Evolutionary conservation across 192 early-diverging fungal species (phyloP), one percentile per base, ranked within the genome.

Genomic region (Coemansia sp.): DNA sequence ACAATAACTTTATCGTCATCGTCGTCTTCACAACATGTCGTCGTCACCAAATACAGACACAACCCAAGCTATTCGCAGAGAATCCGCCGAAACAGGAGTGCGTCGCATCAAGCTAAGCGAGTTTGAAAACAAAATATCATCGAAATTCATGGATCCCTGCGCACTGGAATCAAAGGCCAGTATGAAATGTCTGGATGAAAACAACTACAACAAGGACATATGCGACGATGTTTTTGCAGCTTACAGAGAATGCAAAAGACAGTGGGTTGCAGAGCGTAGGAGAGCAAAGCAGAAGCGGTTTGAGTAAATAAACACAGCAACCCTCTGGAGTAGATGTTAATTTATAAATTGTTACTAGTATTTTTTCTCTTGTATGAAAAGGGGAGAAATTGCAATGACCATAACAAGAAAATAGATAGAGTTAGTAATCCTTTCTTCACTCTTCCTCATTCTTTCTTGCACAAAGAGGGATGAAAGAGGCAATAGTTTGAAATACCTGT

Each of bases 141-240:
- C 73, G 60, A 71, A 67, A 51, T 83, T 74, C 57, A 57, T 83
- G 69, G 75, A 83, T 43, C 81, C 81, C 3, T 83, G 82, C 36
- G 76, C 68, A 10, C 72, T 78, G 15, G 82, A 84, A 42, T 66
- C 76, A 48, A 71, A 72, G 56, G 70, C 65, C 41, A 84, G 82
- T 55, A 69, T 62, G 63, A 72, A 79, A 47, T 84, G 82, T 15
- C 68, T 84, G 2, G 82, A 84, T 21, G 63, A 72, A 13, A 75
- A 73, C 67, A 74, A 84, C 47, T 76, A 78, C 52, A 69, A 84
- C 62, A 74, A 73, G 41, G 52, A 64, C 16, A 21, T 62, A 16
- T 84, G 82, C 58, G 61, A 40, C 22, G 64, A 66, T 4, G 63
- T 72, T 40, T 84, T 84, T 74, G 61, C 46, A 2, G 73, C 73